A percentile compares a stretch with the other conserved stretches of the same genome.
These are phyloP conservation scores for Chondrus crispus DNA, from an alignment of 23 red algal genomes.

Conservation along the genomic window DNA sequence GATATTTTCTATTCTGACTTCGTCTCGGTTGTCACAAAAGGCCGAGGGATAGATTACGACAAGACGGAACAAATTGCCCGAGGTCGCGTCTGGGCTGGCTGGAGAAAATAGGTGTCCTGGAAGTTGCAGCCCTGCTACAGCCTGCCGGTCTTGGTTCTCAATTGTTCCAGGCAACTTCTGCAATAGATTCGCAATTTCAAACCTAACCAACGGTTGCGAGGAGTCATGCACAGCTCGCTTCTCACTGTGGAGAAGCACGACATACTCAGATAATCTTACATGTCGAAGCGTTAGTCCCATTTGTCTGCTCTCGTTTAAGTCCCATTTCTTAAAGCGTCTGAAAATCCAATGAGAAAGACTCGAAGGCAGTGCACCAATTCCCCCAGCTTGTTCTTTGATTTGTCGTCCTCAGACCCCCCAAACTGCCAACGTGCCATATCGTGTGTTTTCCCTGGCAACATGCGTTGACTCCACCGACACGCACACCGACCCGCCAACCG, in stretches of 20 bases:
- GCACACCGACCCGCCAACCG: too few relatives aligned
- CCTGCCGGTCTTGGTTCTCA: not conserved
- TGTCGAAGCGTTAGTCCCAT: slow-evolving; percentile 11
- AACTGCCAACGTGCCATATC: too few relatives aligned
- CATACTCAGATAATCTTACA: slow-evolving; percentile 8
- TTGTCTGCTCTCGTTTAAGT: not conserved
- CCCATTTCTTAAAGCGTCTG: too few relatives aligned
- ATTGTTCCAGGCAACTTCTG: not conserved
- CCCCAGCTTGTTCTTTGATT: not conserved
- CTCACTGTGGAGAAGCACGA: not conserved
- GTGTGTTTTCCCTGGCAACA: too few relatives aligned
- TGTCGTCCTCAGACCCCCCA: too few relatives aligned
- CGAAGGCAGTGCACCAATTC: not conserved
- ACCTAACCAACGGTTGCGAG: not conserved
- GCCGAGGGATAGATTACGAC: slow-evolving; percentile 47
- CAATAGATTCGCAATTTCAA: not conserved
- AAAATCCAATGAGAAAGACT: slow-evolving; percentile 17
- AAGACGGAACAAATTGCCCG: slow-evolving; percentile 75
- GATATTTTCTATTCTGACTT: slow-evolving; percentile 75
- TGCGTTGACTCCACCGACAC: too few relatives aligned
- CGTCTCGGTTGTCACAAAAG: slow-evolving; percentile 69
- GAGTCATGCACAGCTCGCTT: slow-evolving; percentile 7
- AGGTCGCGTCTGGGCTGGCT: slow-evolving; percentile 92
- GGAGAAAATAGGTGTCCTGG: slow-evolving; percentile 82
- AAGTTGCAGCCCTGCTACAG: slow-evolving; percentile 20